Conservation (phyloP, 129 eudicot species). For the Heracleum sosnowskyi region DNA sequence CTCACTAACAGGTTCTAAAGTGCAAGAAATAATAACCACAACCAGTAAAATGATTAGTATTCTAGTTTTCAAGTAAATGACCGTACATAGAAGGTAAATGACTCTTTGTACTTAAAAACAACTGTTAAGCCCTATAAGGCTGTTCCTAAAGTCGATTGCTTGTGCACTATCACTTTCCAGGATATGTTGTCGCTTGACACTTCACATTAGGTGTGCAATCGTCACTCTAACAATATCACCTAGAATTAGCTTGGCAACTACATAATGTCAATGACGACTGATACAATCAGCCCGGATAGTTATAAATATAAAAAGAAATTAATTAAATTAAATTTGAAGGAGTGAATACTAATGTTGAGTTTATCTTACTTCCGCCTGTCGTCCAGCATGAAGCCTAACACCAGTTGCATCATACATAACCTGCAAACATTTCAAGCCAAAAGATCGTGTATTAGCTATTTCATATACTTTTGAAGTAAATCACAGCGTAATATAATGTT, state of each 20-base stretch:
- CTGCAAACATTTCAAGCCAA: conserved; percentile 24
- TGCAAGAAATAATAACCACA: background rate
- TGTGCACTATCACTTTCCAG: background rate
- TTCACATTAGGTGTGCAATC: background rate
- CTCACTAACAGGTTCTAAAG: background rate
- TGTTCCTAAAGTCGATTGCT: background rate
- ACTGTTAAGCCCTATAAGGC: background rate
- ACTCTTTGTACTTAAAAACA: background rate
- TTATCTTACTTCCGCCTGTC: conserved; percentile 60
- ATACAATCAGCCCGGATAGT: background rate
- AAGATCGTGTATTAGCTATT: background rate
- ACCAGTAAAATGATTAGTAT: background rate
- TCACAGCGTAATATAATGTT: background rate
- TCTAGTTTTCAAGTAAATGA: background rate
- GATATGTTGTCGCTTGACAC: background rate
- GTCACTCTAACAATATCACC: background rate
- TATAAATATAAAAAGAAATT: background rate
- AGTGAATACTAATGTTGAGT: background rate
- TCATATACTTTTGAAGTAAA: background rate
- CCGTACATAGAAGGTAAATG: background rate
- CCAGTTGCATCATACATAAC: conserved; percentile 69
- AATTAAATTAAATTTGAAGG: background rate
- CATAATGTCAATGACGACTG: background rate
- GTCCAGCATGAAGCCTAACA: conserved; percentile 61
- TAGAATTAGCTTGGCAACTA: background rate